Evolutionary conservation across 2,329 filamentous ascomycete species (phyloP).

Genomic region (Claviceps spartinae): DNA sequence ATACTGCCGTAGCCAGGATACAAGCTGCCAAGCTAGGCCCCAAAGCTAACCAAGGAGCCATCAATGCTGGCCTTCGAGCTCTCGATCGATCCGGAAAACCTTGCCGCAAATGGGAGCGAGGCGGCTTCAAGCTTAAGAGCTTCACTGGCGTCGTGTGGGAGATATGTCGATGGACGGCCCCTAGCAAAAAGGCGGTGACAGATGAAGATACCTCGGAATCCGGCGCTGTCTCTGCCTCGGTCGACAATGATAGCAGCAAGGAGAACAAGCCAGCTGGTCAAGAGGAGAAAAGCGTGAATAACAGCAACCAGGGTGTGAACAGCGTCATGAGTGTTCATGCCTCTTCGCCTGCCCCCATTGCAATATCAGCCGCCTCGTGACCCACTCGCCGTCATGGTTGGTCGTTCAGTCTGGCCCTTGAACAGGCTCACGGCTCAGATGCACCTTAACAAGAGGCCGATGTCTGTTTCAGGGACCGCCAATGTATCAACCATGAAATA

Average conservation of each 20-base stretch:
- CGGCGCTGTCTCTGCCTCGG: conserved; percentile 31
- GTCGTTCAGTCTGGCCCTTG: neutral
- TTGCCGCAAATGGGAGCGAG: conserved; percentile 81
- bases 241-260: conserved; percentile 42
- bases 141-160: conserved; percentile 83
- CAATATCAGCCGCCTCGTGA: conserved; percentile 32
- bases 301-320: conserved; percentile 32
- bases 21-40: conserved; percentile 67
- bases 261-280: conserved; percentile 49
- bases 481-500: neutral
- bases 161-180: conserved; percentile 69
- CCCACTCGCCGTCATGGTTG: neutral
- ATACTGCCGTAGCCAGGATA: conserved; percentile 34
- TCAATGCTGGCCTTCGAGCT: conserved; percentile 89
- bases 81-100: conserved; percentile 86
- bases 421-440: neutral
- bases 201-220: conserved; percentile 34
- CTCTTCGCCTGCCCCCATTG: conserved; percentile 36
- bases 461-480: neutral
- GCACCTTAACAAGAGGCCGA: neutral
- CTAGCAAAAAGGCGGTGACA: conserved; percentile 37
- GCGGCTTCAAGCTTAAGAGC: conserved; percentile 72
- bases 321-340: conserved; percentile 37
- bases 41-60: conserved; percentile 92
- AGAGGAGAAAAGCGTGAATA: conserved; percentile 34